Evolutionary conservation across 208 protist species (phyloP).

Genomic region (Phytomonas sp.): DNA sequence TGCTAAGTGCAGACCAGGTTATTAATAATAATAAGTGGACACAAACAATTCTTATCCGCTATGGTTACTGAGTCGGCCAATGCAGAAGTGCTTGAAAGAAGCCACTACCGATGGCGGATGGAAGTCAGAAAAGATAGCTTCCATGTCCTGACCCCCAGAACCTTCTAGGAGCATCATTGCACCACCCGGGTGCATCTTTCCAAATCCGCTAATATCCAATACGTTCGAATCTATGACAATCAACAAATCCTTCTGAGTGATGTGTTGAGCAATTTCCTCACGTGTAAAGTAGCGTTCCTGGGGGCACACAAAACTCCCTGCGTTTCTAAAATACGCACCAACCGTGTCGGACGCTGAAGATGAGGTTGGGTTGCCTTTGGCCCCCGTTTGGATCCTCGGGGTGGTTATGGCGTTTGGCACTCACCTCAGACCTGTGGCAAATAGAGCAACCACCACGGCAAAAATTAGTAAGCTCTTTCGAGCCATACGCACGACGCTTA

Average conservation of each 20-base stretch:
- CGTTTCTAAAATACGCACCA: slow-evolving; percentile 24
- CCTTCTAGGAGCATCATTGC: slow-evolving; percentile 35
- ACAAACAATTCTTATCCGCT: not conserved
- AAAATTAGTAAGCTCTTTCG: not conserved
- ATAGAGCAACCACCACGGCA: not conserved
- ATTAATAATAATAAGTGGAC: slow-evolving; percentile 7
- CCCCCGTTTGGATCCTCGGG: not conserved
- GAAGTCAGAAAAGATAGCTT: slow-evolving; percentile 38
- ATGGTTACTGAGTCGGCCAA: slow-evolving; percentile 29
- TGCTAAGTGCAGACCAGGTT: slow-evolving; percentile 2
- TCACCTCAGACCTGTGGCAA: not conserved
- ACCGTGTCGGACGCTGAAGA: slow-evolving; percentile 6
- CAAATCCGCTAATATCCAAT: slow-evolving; percentile 56
- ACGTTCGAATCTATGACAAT: slow-evolving; percentile 69
- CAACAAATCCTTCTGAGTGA: slow-evolving; percentile 41
- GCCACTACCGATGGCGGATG: slow-evolving; percentile 36
- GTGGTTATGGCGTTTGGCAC: not conserved
- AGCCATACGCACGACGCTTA: not conserved
- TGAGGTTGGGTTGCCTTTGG: not conserved
- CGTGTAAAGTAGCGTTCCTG: slow-evolving; percentile 26
- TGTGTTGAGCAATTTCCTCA: slow-evolving; percentile 44
- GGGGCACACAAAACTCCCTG: slow-evolving; percentile 41
- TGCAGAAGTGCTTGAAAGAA: slow-evolving; percentile 51
- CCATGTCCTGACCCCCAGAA: slow-evolving; percentile 52
- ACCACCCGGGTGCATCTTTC: slow-evolving; percentile 55